A percentile compares a stretch with the other conserved stretches of the same genome.
These are phyloP conservation scores for Tinospora cordifolia DNA, from an alignment of 164 flowering plant species.

Conservation along the genomic window DNA sequence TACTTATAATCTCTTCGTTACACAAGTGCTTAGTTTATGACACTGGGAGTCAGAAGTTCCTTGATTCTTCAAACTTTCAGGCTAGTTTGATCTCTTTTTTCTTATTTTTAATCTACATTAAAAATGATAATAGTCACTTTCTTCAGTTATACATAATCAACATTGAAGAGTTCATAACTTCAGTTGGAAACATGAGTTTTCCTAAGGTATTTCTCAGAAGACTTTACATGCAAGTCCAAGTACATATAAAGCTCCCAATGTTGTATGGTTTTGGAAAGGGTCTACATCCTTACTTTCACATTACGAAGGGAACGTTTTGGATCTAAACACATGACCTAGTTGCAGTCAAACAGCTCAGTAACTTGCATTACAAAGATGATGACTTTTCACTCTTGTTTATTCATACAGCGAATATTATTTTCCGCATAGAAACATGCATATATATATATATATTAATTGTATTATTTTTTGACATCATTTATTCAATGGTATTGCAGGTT, in stretches of 20 bases:
- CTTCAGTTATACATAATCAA: neutral
- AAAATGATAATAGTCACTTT: neutral
- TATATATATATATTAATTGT: neutral
- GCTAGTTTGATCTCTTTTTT: conserved; percentile 23
- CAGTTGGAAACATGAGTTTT: neutral
- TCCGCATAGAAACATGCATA: neutral
- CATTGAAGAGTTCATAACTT: neutral
- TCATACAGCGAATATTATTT: neutral
- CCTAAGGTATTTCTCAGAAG: neutral
- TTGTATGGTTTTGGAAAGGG: too few species aligned
- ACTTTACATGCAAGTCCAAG: neutral
- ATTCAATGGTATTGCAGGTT: conserved; percentile 32
- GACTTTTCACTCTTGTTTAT: neutral
- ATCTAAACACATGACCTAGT: too few species aligned
- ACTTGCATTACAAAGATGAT: too few species aligned
- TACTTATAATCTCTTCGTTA: conserved; percentile 61
- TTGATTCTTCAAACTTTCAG: conserved; percentile 70
- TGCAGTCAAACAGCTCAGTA: too few species aligned
- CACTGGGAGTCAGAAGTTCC: conserved; percentile 65
- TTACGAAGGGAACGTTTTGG: too few species aligned
- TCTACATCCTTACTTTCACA: too few species aligned
- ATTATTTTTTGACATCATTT: neutral
- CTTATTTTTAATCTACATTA: neutral
- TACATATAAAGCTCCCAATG: too few species aligned
- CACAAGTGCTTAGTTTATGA: conserved; percentile 85